Evolutionary conservation across 495 filamentous ascomycete genomes (phyloP).

Genomic region (Parachaetomium inaequale): DNA sequence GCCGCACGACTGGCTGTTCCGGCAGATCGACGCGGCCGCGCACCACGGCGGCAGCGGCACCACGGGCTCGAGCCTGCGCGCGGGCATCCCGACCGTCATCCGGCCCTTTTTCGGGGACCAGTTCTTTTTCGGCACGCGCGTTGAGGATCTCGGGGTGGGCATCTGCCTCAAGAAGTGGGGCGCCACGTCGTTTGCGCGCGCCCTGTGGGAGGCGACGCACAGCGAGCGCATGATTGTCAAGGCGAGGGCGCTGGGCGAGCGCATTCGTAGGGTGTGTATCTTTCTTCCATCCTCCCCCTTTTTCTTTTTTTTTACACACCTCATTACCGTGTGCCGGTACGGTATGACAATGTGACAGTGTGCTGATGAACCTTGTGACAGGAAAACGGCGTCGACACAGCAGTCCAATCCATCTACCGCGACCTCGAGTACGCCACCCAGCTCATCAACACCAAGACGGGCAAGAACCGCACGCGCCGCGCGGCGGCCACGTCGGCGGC

Average conservation of each 20-base stretch:
- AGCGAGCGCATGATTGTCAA: constrained; percentile 85
- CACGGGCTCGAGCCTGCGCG: constrained; percentile 88
- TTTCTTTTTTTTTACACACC: no score
- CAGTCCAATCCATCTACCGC: constrained; percentile 90
- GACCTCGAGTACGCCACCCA: constrained; percentile 95
- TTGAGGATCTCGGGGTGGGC: constrained; percentile 91
- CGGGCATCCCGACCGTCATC: constrained; percentile 90
- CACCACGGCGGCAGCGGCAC: constrained; percentile 96
- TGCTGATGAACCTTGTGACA: constrained; percentile 37
- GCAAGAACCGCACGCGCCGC: constrained; percentile 52
- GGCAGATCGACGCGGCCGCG: constrained; percentile 87
- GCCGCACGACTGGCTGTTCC: constrained; percentile 96
- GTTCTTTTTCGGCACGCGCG: constrained; percentile 85
- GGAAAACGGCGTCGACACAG: constrained; percentile 85
- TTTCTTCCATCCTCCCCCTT: neutral
- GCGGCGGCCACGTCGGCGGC: constrained; percentile 1
- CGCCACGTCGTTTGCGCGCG: constrained; percentile 71
- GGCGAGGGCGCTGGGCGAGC: constrained; percentile 73
- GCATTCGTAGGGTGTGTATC: constrained; percentile 75
- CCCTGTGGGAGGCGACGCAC: constrained; percentile 88
- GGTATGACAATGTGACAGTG: no score
- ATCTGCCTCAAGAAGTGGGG: constrained; percentile 88
- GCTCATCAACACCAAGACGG: constrained; percentile 61
- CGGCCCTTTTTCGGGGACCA: constrained; percentile 98
- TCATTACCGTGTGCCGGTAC: no score